Conservation (phyloP, 805 yeast species). For the Wickerhamiella kurtzmanii region DNA sequence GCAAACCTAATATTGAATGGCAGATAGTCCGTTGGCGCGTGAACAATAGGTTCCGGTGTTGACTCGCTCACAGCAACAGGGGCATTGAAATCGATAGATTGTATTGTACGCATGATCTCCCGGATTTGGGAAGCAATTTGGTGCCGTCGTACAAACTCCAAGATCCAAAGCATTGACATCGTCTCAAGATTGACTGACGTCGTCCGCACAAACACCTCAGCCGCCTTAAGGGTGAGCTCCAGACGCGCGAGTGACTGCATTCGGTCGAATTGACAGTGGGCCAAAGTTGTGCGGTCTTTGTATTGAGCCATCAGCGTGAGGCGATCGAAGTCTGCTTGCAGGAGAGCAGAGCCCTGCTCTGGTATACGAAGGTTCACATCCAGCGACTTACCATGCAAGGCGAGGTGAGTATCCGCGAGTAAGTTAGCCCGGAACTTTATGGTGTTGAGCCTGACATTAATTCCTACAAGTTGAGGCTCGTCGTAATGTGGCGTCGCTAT, state of each 20-base stretch:
- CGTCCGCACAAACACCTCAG: slow-evolving; percentile 6
- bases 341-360: background rate
- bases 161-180: slow-evolving; percentile 16
- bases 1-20: background rate
- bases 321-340: slow-evolving; percentile 1
- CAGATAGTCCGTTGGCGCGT: background rate
- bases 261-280: slow-evolving; percentile 2
- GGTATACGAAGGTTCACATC: slow-evolving; percentile 2
- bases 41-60: background rate
- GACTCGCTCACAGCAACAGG: background rate
- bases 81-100: background rate
- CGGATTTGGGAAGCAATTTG: slow-evolving; percentile 8
- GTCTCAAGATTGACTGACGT: slow-evolving; percentile 11
- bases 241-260: slow-evolving; percentile 6
- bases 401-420: slow-evolving; percentile 12
- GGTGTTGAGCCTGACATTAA: slow-evolving; percentile 7
- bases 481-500: too few species aligned
- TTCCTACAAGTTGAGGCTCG: background rate
- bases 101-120: slow-evolving; percentile 4
- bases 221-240: slow-evolving; percentile 5
- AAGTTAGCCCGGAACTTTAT: slow-evolving; percentile 8
- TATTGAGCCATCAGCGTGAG: background rate
- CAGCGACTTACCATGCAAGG: slow-evolving; percentile 8
- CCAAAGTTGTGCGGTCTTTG: slow-evolving; percentile 1
- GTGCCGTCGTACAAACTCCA: slow-evolving; percentile 10